Conservation (phyloP, 768 basidiomycete genomes). For the Tricholoma saponaceum region DNA sequence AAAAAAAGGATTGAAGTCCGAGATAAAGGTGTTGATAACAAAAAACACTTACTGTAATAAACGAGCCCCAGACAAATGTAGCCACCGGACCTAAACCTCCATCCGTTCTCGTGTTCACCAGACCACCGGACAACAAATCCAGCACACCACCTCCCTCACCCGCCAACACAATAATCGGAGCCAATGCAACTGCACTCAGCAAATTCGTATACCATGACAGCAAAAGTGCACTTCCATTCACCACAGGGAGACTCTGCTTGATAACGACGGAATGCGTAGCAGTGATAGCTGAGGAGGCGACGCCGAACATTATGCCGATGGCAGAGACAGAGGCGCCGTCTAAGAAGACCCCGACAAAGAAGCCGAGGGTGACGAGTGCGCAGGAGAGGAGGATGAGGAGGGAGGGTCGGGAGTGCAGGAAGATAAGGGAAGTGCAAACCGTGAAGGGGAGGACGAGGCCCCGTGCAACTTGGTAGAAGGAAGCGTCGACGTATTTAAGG, state of each 20-base stretch:
- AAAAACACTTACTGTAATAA: constrained; percentile 61
- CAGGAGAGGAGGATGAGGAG: constrained; percentile 72
- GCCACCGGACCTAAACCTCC: constrained; percentile 43
- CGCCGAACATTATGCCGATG: constrained; percentile 75
- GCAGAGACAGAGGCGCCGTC: constrained; percentile 58
- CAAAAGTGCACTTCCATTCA: constrained; percentile 79
- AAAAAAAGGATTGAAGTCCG: not conserved
- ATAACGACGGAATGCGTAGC: constrained; percentile 92
- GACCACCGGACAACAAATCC: constrained; percentile 51
- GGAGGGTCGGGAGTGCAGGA: constrained; percentile 76
- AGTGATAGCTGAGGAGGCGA: constrained; percentile 81
- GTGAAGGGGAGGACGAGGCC: constrained; percentile 94
- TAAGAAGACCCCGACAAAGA: constrained; percentile 84
- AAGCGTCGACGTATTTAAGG: constrained; percentile 90
- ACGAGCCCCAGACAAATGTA: constrained; percentile 76
- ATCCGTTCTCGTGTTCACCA: constrained; percentile 30
- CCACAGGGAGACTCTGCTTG: constrained; percentile 77
- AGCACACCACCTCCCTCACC: constrained; percentile 70
- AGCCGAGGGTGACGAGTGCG: constrained; percentile 82
- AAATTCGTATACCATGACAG: constrained; percentile 93
- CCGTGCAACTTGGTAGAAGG: constrained; percentile 94
- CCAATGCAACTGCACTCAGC: constrained; percentile 65
- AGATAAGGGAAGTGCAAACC: constrained; percentile 76
- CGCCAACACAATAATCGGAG: constrained; percentile 67
- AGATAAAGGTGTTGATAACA: not conserved